A percentile compares a stretch with the other conserved stretches of the same genome.
Evolutionary conservation across 106 monocot genomes (phyloP).

Genomic region (Ottelia alismoides): DNA sequence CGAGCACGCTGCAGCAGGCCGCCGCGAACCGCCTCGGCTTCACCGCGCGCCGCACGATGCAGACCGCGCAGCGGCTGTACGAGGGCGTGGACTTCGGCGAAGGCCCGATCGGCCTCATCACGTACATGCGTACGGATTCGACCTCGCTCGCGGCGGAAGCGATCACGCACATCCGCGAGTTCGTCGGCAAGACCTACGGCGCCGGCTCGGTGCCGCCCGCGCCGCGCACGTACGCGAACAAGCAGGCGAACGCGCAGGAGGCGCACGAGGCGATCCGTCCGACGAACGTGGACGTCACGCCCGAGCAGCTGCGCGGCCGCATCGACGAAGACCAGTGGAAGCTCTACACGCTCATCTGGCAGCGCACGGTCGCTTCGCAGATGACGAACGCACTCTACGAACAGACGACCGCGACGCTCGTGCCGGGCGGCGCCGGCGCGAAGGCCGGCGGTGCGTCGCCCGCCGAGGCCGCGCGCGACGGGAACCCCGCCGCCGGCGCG

Average conservation of each 20-base stretch:
- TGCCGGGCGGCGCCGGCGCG: background rate
- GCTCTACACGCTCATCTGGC: background rate
- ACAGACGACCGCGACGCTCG: background rate
- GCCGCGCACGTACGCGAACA: background rate
- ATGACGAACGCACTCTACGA: background rate
- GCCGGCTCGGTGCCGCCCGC: background rate
- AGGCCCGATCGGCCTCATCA: background rate
- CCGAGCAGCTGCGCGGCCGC: background rate
- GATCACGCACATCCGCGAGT: background rate
- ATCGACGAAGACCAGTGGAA: background rate
- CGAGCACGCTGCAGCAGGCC: too few species aligned
- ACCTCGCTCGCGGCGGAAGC: background rate
- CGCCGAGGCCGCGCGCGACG: too few species aligned
- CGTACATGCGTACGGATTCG: background rate
- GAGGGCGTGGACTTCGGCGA: background rate
- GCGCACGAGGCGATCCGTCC: background rate
- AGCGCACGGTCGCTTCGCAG: background rate
- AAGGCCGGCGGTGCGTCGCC: too few species aligned
- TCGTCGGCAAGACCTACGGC: background rate
- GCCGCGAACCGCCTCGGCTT: too few species aligned
- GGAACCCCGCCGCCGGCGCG: too few species aligned
- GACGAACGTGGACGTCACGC: background rate
- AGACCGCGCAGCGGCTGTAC: too few species aligned
- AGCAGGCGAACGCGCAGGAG: background rate
- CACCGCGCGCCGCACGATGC: too few species aligned